phyloP scores from a whole-genome alignment of 305 asterid species.

The Rubia tinctorum region DNA sequence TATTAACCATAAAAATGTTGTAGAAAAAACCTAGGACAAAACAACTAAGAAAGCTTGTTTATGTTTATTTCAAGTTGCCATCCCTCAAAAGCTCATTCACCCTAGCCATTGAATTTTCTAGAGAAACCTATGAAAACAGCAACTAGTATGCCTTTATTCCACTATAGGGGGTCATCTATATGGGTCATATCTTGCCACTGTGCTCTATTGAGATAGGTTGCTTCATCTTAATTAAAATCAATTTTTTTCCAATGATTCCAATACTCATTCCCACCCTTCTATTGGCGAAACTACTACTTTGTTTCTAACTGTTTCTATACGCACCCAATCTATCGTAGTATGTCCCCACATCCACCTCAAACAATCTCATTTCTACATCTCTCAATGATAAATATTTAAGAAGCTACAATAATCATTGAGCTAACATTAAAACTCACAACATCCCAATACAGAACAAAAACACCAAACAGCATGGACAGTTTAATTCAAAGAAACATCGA shows the following conservation, averaged over 20 bases:
- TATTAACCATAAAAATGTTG: too few species aligned
- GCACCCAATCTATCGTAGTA: neutral
- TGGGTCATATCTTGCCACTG: neutral
- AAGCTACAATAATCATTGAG: constrained; percentile 1
- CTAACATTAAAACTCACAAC: neutral
- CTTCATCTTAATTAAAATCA: neutral
- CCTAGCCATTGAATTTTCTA: neutral
- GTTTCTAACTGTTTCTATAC: neutral
- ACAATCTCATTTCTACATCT: neutral
- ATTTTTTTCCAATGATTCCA: neutral
- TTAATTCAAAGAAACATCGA: neutral
- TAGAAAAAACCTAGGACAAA: too few species aligned
- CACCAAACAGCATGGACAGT: neutral
- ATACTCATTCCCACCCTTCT: neutral
- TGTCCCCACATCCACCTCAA: neutral
- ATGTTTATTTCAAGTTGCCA: neutral
- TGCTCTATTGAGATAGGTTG: too few species aligned
- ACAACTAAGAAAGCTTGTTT: too few species aligned
- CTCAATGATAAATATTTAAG: neutral
- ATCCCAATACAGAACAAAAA: neutral
- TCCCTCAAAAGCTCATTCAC: neutral
- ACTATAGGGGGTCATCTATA: too few species aligned
- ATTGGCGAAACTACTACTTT: neutral
- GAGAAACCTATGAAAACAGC: neutral
- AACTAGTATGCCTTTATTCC: neutral